These are phyloP conservation scores for Alternaria metachromatica DNA, from an alignment of 2,329 filamentous ascomycete genomes.

Conservation along the genomic window DNA sequence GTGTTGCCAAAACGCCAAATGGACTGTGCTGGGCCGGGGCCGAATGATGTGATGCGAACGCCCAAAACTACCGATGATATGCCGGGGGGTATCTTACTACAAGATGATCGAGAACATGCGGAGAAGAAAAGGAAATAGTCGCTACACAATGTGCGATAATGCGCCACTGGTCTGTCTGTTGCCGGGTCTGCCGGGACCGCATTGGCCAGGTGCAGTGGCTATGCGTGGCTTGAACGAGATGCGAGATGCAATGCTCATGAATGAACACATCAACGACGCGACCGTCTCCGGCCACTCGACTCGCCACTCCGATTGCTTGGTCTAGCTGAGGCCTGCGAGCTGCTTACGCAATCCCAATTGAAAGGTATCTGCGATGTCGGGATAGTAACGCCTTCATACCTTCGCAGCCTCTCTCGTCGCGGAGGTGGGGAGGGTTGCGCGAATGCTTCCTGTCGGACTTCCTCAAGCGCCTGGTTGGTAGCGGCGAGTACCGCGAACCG, in stretches of 20 bases:
- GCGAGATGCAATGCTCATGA: not conserved
- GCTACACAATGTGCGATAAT: not conserved
- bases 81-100: constrained; percentile 9
- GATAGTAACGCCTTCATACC: constrained; percentile 42
- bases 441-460: constrained; percentile 46
- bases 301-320: constrained; percentile 16
- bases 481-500: constrained; percentile 49
- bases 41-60: constrained; percentile 6
- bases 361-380: constrained; percentile 43
- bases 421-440: constrained; percentile 44
- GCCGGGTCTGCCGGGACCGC: not conserved
- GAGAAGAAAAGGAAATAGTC: not conserved
- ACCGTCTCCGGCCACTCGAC: constrained; percentile 31
- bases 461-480: constrained; percentile 46
- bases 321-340: constrained; percentile 41
- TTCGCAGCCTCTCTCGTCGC: constrained; percentile 37
- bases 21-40: not conserved
- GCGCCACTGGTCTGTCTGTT: not conserved
- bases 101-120: not conserved
- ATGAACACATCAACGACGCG: constrained; percentile 26
- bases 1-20: not conserved
- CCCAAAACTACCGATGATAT: constrained; percentile 3
- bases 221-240: not conserved
- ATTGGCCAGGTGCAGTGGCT: not conserved
- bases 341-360: constrained; percentile 48